These are phyloP conservation scores for Rubroboletus pulcherrimus DNA, from an alignment of 768 basidiomycete genomes.

Conservation along the genomic window DNA sequence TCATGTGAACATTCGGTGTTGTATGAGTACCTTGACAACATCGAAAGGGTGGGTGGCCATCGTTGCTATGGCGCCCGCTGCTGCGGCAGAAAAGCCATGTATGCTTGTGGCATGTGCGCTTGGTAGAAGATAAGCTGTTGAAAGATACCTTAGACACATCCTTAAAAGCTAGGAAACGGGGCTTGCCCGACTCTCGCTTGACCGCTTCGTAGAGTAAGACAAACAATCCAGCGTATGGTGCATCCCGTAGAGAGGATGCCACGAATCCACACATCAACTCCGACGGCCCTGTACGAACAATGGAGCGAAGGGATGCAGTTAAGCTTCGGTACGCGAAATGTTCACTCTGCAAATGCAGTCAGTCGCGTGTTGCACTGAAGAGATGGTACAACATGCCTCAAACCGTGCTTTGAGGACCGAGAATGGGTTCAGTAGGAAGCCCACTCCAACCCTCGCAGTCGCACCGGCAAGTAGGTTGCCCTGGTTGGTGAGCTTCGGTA, in stretches of 20 bases:
- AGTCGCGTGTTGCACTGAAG: neutral
- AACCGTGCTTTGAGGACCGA: slow-evolving; percentile 90
- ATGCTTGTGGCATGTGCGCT: slow-evolving; percentile 46
- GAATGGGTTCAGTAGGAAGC: slow-evolving; percentile 84
- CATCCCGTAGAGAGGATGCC: slow-evolving; percentile 89
- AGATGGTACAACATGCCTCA: slow-evolving; percentile 55
- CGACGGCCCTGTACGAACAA: slow-evolving; percentile 67
- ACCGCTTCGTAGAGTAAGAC: slow-evolving; percentile 84
- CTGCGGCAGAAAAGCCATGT: slow-evolving; percentile 67
- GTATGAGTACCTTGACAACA: slow-evolving; percentile 72
- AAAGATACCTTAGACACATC: slow-evolving; percentile 5
- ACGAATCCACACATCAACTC: slow-evolving; percentile 83
- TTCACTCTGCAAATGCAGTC: slow-evolving; percentile 55
- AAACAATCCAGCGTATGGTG: slow-evolving; percentile 90
- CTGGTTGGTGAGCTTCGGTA: slow-evolving; percentile 66
- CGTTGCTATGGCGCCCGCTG: slow-evolving; percentile 82
- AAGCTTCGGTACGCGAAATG: slow-evolving; percentile 69
- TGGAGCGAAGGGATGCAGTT: slow-evolving; percentile 51
- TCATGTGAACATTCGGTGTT: neutral
- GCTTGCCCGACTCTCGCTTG: slow-evolving; percentile 68
- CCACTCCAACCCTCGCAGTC: slow-evolving; percentile 72
- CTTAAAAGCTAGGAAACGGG: neutral
- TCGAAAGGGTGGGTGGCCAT: slow-evolving; percentile 90
- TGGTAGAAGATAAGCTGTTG: slow-evolving; percentile 39
- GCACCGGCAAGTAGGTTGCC: slow-evolving; percentile 90